Base-by-base conservation (phyloP, 1,284 basidiomycete genomes). In the Puccinia polysora region DNA sequence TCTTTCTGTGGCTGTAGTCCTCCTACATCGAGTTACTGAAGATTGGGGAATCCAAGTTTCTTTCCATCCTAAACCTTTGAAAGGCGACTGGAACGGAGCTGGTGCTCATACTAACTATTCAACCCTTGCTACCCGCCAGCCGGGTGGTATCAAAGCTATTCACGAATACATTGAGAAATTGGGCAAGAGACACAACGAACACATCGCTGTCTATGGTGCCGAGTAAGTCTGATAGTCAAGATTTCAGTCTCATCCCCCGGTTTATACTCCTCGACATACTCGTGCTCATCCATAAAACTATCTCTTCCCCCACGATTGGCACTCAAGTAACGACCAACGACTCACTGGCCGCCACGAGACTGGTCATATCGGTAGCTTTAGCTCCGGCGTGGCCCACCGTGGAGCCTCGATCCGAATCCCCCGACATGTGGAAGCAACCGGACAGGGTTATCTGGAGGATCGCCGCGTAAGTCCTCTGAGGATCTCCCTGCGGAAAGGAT, bases 71-170 rank as follows among this genome's bases (percentile, higher is more conserved):
- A 99, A 99, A 84, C 95, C 95, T 75, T 88, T 98, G 79, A 82
- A 84, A 70, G 96, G 96, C 77, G 96, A 99, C 82, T 99, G 96
- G 96, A 99, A 99, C 83, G 96, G 96, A 81, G 96, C 96, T 75
- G 96, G 96, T 74, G 91, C 89, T 77, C 81, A 82, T 79, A 82
- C 81, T 78, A 81, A 81, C 77, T 80, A 76, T 76, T 90, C 88
- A 77, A 96, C 94, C 77, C 87, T 89, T 82, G 84, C 84, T 63
- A 97, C 95, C 88, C 91, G 93, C 76, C 89, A 90, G 79, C 86
- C 88, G 53, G 92, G 91, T 75, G 96, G 96, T 79, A 92, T 95
- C 84, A 90, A 95, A 83, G 81, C 83, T 76, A 98, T 98, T 80
- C 90, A 98, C 79, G 87, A 86, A 74, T 94, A 93, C 73, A 97